Conservation (phyloP, 805 yeast genomes). For the Cephaloascus fragrans region DNA sequence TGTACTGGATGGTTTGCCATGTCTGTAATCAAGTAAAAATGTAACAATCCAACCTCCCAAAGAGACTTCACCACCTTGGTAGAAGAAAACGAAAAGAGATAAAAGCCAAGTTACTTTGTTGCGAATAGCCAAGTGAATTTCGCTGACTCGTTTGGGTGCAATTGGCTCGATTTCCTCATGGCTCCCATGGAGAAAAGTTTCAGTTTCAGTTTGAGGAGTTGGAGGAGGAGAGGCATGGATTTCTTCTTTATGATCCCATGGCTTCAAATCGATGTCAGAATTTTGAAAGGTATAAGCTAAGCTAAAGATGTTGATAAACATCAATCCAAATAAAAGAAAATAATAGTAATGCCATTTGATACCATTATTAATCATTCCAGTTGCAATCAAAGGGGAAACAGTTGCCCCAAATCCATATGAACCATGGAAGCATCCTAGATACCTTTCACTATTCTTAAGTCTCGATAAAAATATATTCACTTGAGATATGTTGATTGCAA, state of each 20-base stretch:
- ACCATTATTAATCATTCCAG: conserved; percentile 39
- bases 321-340: conserved; percentile 33
- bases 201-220: conserved; percentile 5
- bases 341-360: conserved; percentile 46
- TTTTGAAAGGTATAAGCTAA: conserved; percentile 35
- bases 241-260: conserved; percentile 18
- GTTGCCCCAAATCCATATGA: conserved; percentile 68
- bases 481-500: conserved; percentile 39
- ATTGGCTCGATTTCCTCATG: conserved; percentile 7
- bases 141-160: conserved; percentile 14
- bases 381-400: conserved; percentile 55
- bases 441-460: conserved; percentile 43
- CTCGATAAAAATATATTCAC: conserved; percentile 41
- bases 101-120: conserved; percentile 34
- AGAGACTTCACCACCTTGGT: conserved; percentile 62
- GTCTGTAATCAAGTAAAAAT: conserved; percentile 44
- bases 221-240: conserved; percentile 1
- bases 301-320: conserved; percentile 20
- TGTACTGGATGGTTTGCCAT: conserved; percentile 33
- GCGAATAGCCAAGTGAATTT: conserved; percentile 27
- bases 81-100: conserved; percentile 46
- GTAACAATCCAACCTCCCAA: conserved; percentile 68
- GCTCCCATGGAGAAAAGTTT: background rate
- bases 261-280: conserved; percentile 35
- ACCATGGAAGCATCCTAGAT: conserved; percentile 59